Conservation (phyloP, 2,329 filamentous ascomycete genomes). For the Ophiostoma perfectum region DNA sequence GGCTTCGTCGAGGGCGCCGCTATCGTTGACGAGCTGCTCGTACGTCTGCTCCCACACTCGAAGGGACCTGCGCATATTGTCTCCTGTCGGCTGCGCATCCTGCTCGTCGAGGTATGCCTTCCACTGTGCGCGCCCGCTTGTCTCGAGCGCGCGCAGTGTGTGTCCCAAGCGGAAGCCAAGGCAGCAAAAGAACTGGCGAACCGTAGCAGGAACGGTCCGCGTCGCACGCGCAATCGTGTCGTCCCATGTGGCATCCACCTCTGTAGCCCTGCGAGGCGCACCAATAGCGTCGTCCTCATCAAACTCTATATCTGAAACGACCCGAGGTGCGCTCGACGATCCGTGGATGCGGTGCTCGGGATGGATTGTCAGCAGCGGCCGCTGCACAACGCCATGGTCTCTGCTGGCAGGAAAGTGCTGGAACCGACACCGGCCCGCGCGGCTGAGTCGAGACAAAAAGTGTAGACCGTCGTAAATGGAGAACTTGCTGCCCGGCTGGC, state of each 20-base stretch:
- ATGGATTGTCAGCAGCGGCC: constrained; percentile 30
- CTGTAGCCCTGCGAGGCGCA: constrained; percentile 21
- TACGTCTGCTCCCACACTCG: constrained; percentile 21
- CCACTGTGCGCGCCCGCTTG: constrained; percentile 15
- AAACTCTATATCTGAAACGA: too few species aligned
- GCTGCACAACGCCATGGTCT: constrained; percentile 28
- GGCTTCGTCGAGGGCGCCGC: not conserved
- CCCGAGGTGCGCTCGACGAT: not conserved
- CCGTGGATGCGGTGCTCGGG: constrained; percentile 31
- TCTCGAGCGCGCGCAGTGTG: constrained; percentile 28
- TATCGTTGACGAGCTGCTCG: not conserved
- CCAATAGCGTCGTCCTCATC: constrained; percentile 26
- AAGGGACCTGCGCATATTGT: constrained; percentile 13
- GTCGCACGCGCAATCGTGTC: constrained; percentile 20
- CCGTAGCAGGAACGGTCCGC: constrained; percentile 9
- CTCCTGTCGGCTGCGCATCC: not conserved
- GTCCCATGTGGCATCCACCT: constrained; percentile 25
- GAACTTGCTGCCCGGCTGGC: constrained; percentile 25
- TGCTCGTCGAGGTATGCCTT: constrained; percentile 1
- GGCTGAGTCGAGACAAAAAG: constrained; percentile 31
- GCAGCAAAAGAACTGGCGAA: constrained; percentile 29
- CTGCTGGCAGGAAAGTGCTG: constrained; percentile 20
- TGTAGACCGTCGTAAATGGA: constrained; percentile 31
- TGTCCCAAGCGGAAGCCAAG: constrained; percentile 31
- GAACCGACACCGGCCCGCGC: constrained; percentile 26